Conservation (phyloP, 192 early-diverging fungal species). For the Coemansia asiatica region DNA sequence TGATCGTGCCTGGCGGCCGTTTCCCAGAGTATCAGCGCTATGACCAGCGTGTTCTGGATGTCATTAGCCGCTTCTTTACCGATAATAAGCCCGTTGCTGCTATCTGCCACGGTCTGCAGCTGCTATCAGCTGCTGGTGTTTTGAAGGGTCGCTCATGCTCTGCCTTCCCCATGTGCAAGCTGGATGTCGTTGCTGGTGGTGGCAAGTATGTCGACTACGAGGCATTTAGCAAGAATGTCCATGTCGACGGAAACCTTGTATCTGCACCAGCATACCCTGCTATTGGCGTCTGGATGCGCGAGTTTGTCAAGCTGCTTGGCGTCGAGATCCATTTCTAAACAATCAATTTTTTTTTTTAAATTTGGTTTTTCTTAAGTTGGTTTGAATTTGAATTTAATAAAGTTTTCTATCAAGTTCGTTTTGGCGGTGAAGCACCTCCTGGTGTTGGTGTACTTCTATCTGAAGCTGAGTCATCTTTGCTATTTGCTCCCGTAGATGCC, state of each 20-base stretch:
- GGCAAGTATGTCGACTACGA: constrained; percentile 41
- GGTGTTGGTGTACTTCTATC: background rate
- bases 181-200: constrained; percentile 39
- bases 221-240: constrained; percentile 31
- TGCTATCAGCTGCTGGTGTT: constrained; percentile 48
- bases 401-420: background rate
- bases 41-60: constrained; percentile 52
- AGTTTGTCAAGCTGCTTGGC: constrained; percentile 51
- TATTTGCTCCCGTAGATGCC: constrained; percentile 14
- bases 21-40: constrained; percentile 61
- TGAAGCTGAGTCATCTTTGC: background rate
- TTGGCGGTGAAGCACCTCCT: background rate
- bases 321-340: constrained; percentile 32
- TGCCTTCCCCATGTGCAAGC: constrained; percentile 41
- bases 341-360: no score
- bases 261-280: constrained; percentile 47
- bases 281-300: constrained; percentile 49
- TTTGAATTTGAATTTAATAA: no score
- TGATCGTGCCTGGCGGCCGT: constrained; percentile 57
- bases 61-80: constrained; percentile 54
- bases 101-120: constrained; percentile 59
- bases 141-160: constrained; percentile 47
- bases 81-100: constrained; percentile 56
- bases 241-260: constrained; percentile 49
- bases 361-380: no score